Evolutionary conservation across 2,329 filamentous ascomycete species (phyloP), one percentile per base, ranked within the genome.

Genomic region (Alternaria hordeiaustralica): DNA sequence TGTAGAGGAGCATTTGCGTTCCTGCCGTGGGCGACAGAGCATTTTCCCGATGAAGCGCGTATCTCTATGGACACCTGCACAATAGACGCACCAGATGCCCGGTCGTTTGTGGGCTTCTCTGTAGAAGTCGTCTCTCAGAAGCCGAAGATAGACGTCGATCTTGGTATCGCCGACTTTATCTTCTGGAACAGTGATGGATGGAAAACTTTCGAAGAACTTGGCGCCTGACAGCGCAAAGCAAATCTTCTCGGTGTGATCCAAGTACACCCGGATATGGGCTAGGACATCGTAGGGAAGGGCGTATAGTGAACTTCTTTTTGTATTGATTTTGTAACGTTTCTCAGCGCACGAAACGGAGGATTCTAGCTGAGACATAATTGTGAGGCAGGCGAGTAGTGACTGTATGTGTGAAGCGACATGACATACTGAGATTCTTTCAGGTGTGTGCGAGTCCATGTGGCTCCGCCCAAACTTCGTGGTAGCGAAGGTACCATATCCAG

Each of bases 201-300:
- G 36, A 9, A 41, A 41, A 41, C 8, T 47, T 23, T 56, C 13
- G 30, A 13, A 6, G 21, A 54, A 50, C 33, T 56, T 60, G 13
- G 46, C 30, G 11, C 23, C 49, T 13, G 58, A 56, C 21, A 56
- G 10, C 21, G 30, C 51, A 44, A 60, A 44, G 33, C 58, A 60
- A 25, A 12, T 20, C 18, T 23, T 49, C 30, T 60, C 51, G n/a
- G 9, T 20, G 18, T 60, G 36, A 23, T 41, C 23, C 28, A 60
- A 33, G 8, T 49, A 55, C 15, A 11, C 25, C 12, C 50, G 44
- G n/a, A 60, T 55, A 13, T 23, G 30, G 11, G 49, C 43, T 11
- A 56, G 7, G 33, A 56, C 18, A 20, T 56, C 58, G n/a, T 43
- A 47, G 20, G 58, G 51, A 12, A 56, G 13, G 30, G 44, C 7